These are phyloP conservation scores for Pseudogymnoascus verrucosus DNA, from an alignment of 2,329 filamentous ascomycete genomes.

Conservation along the genomic window DNA sequence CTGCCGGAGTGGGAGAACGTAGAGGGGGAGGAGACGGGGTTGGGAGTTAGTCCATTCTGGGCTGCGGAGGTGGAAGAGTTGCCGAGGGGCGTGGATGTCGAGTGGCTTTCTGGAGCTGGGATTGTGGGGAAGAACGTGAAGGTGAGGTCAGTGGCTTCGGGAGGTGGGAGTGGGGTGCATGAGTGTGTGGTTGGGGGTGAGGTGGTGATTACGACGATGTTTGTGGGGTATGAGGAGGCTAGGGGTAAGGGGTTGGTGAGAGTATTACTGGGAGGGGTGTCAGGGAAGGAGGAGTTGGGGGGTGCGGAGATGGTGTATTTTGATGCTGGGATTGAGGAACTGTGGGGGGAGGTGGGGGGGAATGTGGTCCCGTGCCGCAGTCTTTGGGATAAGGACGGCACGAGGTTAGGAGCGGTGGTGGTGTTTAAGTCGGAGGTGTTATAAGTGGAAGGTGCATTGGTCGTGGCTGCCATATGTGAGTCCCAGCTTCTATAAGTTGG, in stretches of 20 bases:
- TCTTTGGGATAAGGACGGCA: slow-evolving; percentile 34
- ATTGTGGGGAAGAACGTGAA: slow-evolving; percentile 28
- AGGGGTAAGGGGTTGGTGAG: neutral
- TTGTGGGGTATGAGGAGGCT: slow-evolving; percentile 15
- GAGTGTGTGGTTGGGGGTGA: neutral
- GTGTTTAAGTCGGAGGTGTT: neutral
- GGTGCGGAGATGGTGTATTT: neutral
- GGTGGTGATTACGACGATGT: neutral
- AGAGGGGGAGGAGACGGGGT: slow-evolving; percentile 19
- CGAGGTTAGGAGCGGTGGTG: slow-evolving; percentile 24
- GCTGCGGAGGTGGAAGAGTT: slow-evolving; percentile 68
- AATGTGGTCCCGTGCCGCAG: slow-evolving; percentile 35
- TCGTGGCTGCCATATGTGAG: neutral
- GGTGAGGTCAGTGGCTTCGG: slow-evolving; percentile 12
- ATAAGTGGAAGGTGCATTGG: neutral
- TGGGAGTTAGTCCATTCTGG: slow-evolving; percentile 57
- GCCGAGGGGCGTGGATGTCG: slow-evolving; percentile 64
- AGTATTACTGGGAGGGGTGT: neutral
- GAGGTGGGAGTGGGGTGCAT: neutral
- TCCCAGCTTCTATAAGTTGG: neutral
- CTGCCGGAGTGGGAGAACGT: slow-evolving; percentile 47
- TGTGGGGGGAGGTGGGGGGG: neutral
- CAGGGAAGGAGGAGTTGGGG: slow-evolving; percentile 8
- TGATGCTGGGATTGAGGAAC: slow-evolving; percentile 13
- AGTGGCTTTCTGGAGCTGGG: slow-evolving; percentile 73